These are phyloP conservation scores for Pseudogymnoascus sp. DNA, from an alignment of 2,329 filamentous ascomycete genomes.

Conservation along the genomic window DNA sequence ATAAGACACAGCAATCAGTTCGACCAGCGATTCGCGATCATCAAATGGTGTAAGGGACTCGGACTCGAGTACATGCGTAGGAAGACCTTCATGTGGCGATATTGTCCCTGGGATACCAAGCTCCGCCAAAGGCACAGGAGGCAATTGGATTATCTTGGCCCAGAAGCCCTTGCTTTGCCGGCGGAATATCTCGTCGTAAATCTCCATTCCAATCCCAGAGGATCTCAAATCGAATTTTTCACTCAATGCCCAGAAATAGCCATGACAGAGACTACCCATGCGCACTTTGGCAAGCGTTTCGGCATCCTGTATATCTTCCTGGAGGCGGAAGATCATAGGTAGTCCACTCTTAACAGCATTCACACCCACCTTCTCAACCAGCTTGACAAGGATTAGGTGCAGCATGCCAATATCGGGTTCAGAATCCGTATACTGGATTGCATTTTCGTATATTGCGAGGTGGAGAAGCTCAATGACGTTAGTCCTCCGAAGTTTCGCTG, in stretches of 20 bases:
- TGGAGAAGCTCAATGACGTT: slow-evolving; percentile 74
- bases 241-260: slow-evolving; percentile 75
- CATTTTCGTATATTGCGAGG: slow-evolving; percentile 81
- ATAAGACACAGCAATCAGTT: slow-evolving; percentile 66
- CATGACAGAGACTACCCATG: slow-evolving; percentile 75
- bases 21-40: slow-evolving; percentile 61
- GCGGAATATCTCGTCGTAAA: slow-evolving; percentile 67
- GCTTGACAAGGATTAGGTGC: slow-evolving; percentile 64
- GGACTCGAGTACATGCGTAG: slow-evolving; percentile 45
- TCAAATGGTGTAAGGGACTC: slow-evolving; percentile 68
- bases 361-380: slow-evolving; percentile 71
- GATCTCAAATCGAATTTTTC: slow-evolving; percentile 70
- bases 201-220: slow-evolving; percentile 57
- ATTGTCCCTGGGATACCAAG: slow-evolving; percentile 46
- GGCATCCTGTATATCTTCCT: slow-evolving; percentile 68
- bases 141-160: slow-evolving; percentile 65
- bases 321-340: slow-evolving; percentile 81
- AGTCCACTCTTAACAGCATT: slow-evolving; percentile 72
- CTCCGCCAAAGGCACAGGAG: slow-evolving; percentile 53
- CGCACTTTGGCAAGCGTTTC: slow-evolving; percentile 65
- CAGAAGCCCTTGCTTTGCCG: slow-evolving; percentile 69
- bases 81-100: slow-evolving; percentile 35
- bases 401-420: slow-evolving; percentile 69
- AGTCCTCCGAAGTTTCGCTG: slow-evolving; percentile 16
- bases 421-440: slow-evolving; percentile 61